Evolutionary conservation across 1,139 yeast genomes (phyloP).

Genomic region (Zhuliangozyma parablackwelliae): DNA sequence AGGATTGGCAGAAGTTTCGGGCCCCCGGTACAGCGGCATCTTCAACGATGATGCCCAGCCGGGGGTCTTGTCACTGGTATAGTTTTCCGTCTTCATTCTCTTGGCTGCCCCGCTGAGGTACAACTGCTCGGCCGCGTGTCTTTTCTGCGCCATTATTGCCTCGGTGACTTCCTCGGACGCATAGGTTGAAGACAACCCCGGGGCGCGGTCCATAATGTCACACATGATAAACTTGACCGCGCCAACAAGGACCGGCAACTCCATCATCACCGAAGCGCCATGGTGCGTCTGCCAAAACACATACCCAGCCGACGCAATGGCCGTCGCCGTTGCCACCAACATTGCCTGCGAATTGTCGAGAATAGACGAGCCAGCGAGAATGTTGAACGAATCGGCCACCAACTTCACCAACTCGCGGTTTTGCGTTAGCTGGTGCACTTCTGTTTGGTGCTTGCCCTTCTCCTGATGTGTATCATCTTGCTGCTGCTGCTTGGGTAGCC

Average conservation of each 20-base stretch:
- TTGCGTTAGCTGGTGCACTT: slow-evolving; percentile 3
- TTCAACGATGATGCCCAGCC: slow-evolving; percentile 16
- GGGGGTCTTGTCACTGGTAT: not conserved
- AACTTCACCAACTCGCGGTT: slow-evolving; percentile 22
- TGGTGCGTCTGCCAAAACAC: slow-evolving; percentile 18
- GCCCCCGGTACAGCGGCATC: slow-evolving; percentile 11
- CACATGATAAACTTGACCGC: slow-evolving; percentile 25
- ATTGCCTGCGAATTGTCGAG: slow-evolving; percentile 35
- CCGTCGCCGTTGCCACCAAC: slow-evolving; percentile 38
- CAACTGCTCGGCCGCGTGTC: no score
- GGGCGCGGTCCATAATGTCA: slow-evolving; percentile 9
- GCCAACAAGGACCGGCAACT: slow-evolving; percentile 16
- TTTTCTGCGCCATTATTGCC: no score
- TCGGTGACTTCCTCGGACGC: no score
- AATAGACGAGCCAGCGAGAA: slow-evolving; percentile 30
- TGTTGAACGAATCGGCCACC: slow-evolving; percentile 32
- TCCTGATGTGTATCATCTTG: no score
- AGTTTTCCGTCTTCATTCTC: not conserved
- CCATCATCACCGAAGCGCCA: slow-evolving; percentile 29
- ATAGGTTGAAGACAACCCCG: not conserved
- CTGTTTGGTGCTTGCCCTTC: no score
- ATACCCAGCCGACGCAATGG: slow-evolving; percentile 34
- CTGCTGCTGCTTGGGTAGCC: slow-evolving; percentile 45
- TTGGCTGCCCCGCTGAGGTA: no score
- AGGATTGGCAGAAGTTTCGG: no score